These are phyloP conservation scores for Talaromyces sp. DNA, from an alignment of 2,329 filamentous ascomycete species.

Conservation along the genomic window DNA sequence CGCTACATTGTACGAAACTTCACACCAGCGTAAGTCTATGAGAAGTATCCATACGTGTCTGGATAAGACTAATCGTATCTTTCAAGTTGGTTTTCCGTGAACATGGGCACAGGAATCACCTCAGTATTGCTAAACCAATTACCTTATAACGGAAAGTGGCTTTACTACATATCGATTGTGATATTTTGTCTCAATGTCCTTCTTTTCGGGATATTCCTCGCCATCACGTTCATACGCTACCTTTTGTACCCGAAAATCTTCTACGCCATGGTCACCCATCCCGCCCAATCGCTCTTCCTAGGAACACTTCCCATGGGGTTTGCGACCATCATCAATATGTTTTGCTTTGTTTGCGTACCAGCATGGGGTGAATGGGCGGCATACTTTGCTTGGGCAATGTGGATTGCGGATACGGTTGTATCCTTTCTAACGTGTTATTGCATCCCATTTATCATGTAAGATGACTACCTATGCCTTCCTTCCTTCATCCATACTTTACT, in stretches of 20 bases:
- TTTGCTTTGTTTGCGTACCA: conserved; percentile 61
- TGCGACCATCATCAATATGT: conserved; percentile 69
- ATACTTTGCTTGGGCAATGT: conserved; percentile 59
- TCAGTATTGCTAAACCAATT: conserved; percentile 41
- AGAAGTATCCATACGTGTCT: not conserved
- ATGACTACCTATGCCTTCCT: not conserved
- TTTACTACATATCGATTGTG: conserved; percentile 43
- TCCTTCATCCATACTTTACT: not conserved
- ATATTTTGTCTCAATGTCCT: conserved; percentile 42
- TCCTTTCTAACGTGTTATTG: conserved; percentile 58
- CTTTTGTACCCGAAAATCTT: conserved; percentile 68
- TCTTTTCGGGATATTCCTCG: conserved; percentile 38
- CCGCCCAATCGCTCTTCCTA: conserved; percentile 68
- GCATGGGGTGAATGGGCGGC: conserved; percentile 63
- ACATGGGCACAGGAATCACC: conserved; percentile 48
- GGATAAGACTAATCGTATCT: not conserved
- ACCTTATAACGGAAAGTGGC: conserved; percentile 43
- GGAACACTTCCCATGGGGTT: conserved; percentile 71
- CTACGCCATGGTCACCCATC: conserved; percentile 66
- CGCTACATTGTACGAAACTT: too few species aligned
- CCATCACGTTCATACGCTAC: conserved; percentile 63
- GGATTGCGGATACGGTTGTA: conserved; percentile 60
- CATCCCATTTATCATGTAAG: conserved; percentile 61
- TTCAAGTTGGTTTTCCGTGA: conserved; percentile 45
- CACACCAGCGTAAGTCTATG: too few species aligned